phyloP scores from a whole-genome alignment of 2,329 filamentous ascomycete species.

The Stagonosporopsis tanaceti region DNA sequence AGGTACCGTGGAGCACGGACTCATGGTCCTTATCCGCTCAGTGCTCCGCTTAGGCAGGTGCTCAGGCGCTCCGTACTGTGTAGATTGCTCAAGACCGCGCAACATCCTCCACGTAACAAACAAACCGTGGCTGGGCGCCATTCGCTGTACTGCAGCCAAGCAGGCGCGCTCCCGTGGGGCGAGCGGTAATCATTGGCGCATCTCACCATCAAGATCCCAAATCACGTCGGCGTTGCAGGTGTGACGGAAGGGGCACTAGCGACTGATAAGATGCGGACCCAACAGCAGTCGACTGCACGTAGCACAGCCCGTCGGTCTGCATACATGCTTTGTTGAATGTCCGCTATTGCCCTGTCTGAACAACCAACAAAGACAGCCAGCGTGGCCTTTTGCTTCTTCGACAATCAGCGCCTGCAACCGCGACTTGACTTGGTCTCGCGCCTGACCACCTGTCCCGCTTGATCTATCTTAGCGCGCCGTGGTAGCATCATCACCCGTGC shows the following conservation, averaged over 20 bases:
- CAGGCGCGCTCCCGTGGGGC: constrained; percentile 1
- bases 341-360: not conserved
- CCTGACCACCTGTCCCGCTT: constrained; percentile 28
- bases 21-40: not conserved
- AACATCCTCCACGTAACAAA: not conserved
- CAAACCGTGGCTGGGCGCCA: not conserved
- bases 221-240: constrained; percentile 20
- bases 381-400: constrained; percentile 1
- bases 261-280: constrained; percentile 14
- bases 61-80: not conserved
- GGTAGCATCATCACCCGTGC: constrained; percentile 33
- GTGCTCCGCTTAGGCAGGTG: not conserved
- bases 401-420: constrained; percentile 18
- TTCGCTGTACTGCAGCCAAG: not conserved
- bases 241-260: constrained; percentile 2
- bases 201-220: constrained; percentile 24
- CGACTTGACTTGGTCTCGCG: constrained; percentile 11
- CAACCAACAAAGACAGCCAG: constrained; percentile 1
- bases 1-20: not conserved
- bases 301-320: constrained; percentile 4
- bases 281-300: constrained; percentile 9
- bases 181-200: constrained; percentile 22
- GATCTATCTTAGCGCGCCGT: constrained; percentile 31
- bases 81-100: too few species aligned
- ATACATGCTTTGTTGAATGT: not conserved